Evolutionary conservation across 805 yeast genomes (phyloP).

Genomic region (Myxozyma lipomycoides): DNA sequence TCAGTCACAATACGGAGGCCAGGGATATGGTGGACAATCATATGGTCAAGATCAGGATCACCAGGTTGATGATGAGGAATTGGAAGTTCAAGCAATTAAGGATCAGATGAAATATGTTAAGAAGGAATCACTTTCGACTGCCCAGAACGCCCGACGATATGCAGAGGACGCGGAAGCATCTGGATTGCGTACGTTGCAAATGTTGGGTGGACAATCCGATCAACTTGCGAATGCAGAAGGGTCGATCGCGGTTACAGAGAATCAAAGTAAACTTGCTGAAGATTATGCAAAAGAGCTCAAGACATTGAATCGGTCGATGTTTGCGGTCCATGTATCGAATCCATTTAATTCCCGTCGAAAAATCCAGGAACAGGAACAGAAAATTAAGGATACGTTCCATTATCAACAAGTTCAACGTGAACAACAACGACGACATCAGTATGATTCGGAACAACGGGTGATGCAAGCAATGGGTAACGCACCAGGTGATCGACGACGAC

Average conservation of each 20-base stretch:
- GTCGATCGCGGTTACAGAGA: constrained; percentile 68
- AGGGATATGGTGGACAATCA: not conserved
- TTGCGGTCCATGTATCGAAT: constrained; percentile 74
- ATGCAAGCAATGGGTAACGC: constrained; percentile 43
- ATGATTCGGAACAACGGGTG: constrained; percentile 64
- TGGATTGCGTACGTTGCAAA: constrained; percentile 79
- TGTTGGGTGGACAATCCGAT: constrained; percentile 92
- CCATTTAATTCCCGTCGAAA: constrained; percentile 85
- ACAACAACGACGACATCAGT: constrained; percentile 54
- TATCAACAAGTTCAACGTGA: constrained; percentile 62
- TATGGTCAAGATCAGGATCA: constrained; percentile 1
- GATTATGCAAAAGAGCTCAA: constrained; percentile 75
- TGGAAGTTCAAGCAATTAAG: constrained; percentile 81
- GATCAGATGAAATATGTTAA: constrained; percentile 78
- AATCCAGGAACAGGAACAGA: constrained; percentile 67
- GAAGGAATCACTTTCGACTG: constrained; percentile 79
- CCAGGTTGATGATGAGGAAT: constrained; percentile 54
- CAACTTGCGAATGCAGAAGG: constrained; percentile 75
- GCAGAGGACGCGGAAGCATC: constrained; percentile 69
- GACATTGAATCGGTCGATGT: constrained; percentile 72
- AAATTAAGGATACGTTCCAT: constrained; percentile 56
- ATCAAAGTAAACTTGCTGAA: constrained; percentile 77
- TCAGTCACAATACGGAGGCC: constrained; percentile 1
- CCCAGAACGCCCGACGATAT: constrained; percentile 73
- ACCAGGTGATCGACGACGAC: constrained; percentile 27